Conservation (phyloP, 768 basidiomycete species). For the Trametes cinnabarina region DNA sequence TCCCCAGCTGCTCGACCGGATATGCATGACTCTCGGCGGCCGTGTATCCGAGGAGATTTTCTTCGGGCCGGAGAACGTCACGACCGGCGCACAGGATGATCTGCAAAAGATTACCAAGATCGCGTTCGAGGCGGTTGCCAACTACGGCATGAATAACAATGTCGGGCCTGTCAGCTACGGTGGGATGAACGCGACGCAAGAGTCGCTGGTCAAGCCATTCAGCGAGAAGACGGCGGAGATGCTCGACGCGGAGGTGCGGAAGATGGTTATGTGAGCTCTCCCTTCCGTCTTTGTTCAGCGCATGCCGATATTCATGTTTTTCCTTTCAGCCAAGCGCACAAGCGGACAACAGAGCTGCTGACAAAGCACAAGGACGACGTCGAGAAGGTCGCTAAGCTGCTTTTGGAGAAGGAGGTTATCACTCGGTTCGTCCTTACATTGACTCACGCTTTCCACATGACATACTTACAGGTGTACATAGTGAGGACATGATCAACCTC, state of each 20-base stretch:
- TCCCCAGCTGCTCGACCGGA: conserved; percentile 91
- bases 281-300: not conserved
- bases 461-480: conserved; percentile 29
- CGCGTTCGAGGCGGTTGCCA: conserved; percentile 94
- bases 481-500: conserved; percentile 84
- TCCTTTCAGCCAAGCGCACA: conserved; percentile 62
- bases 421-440: conserved; percentile 59
- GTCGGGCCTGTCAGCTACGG: conserved; percentile 98
- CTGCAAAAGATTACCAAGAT: conserved; percentile 96
- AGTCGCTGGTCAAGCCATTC: conserved; percentile 95
- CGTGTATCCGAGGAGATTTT: conserved; percentile 99
- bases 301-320: conserved; percentile 9
- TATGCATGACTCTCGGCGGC: conserved; percentile 98
- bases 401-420: conserved; percentile 95
- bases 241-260: conserved; percentile 87
- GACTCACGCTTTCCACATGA: not conserved
- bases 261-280: conserved; percentile 79
- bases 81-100: conserved; percentile 97
- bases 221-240: conserved; percentile 96
- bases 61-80: conserved; percentile 88
- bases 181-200: conserved; percentile 77
- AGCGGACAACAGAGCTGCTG: conserved; percentile 77
- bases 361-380: conserved; percentile 82
- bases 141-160: conserved; percentile 94
- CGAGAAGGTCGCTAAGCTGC: conserved; percentile 86